Evolutionary conservation across 495 filamentous ascomycete genomes (phyloP).

Genomic region (Penicillium canescens): DNA sequence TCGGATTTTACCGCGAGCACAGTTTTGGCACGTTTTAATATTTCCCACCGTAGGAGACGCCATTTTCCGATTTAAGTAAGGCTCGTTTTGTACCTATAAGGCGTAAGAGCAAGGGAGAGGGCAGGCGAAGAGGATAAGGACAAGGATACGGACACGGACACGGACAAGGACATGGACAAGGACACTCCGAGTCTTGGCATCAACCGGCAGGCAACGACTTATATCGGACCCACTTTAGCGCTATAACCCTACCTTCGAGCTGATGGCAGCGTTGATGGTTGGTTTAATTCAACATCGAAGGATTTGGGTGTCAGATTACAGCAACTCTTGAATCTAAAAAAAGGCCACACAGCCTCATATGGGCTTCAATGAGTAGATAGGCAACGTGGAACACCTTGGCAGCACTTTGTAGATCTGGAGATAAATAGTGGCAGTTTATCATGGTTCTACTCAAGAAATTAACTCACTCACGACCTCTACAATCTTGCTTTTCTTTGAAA

Average conservation of each 20-base stretch:
- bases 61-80: conserved; percentile 1
- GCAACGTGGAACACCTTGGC: not conserved
- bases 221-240: not conserved
- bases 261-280: not conserved
- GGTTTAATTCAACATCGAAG: not conserved
- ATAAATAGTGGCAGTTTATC: not conserved
- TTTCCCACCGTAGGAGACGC: not conserved
- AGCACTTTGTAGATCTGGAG: not conserved
- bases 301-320: not conserved
- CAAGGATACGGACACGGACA: conserved; percentile 2
- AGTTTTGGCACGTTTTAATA: conserved; percentile 1
- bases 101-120: not conserved
- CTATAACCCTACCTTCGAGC: not conserved
- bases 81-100: not conserved
- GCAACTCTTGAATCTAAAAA: not conserved
- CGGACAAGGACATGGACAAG: not conserved
- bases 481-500: not conserved
- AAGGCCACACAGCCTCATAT: not conserved
- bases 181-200: not conserved
- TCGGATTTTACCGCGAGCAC: conserved; percentile 5
- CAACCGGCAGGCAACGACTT: not conserved
- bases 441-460: not conserved
- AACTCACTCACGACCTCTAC: not conserved
- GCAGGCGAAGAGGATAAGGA: conserved; percentile 4
- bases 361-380: not conserved